Conservation (phyloP, 768 basidiomycete species). For the Clavulina sp. region DNA sequence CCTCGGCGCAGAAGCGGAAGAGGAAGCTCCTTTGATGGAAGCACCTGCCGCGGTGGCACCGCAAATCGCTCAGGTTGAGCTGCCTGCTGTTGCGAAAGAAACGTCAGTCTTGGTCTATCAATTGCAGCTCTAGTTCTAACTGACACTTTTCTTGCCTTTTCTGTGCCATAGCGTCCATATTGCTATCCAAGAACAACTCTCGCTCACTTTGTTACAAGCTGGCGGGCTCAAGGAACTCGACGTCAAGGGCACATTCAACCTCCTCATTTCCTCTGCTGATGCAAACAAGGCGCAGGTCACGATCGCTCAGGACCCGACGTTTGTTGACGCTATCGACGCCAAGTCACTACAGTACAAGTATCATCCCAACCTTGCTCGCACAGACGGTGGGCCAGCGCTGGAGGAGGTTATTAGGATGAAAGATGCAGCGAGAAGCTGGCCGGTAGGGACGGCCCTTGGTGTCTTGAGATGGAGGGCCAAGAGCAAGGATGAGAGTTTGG, state of each 20-base stretch:
- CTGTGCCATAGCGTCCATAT: slow-evolving; percentile 53
- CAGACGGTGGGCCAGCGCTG: slow-evolving; percentile 25
- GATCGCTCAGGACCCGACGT: slow-evolving; percentile 37
- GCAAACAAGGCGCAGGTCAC: slow-evolving; percentile 52
- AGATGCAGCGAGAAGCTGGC: slow-evolving; percentile 68
- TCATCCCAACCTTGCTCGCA: slow-evolving; percentile 68
- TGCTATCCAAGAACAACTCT: slow-evolving; percentile 65
- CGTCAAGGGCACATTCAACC: slow-evolving; percentile 87
- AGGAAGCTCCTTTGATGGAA: slow-evolving; percentile 19
- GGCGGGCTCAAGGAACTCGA: slow-evolving; percentile 84
- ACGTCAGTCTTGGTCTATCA: slow-evolving; percentile 31
- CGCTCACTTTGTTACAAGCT: slow-evolving; percentile 67
- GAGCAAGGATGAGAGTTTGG: slow-evolving; percentile 78
- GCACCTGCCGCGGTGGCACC: slow-evolving; percentile 7
- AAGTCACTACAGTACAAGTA: slow-evolving; percentile 84
- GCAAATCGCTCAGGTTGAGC: slow-evolving; percentile 30
- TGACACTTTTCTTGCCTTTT: neutral
- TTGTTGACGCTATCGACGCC: slow-evolving; percentile 30
- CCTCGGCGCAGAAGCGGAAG: slow-evolving; percentile 58
- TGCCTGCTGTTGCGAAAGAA: slow-evolving; percentile 60
- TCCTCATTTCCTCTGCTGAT: slow-evolving; percentile 50
- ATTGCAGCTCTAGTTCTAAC: slow-evolving; percentile 2
- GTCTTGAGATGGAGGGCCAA: slow-evolving; percentile 88
- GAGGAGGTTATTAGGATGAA: slow-evolving; percentile 63
- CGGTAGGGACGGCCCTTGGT: slow-evolving; percentile 67